These are phyloP conservation scores for Alternaria solani DNA, from an alignment of 2,329 filamentous ascomycete species.

Conservation along the genomic window DNA sequence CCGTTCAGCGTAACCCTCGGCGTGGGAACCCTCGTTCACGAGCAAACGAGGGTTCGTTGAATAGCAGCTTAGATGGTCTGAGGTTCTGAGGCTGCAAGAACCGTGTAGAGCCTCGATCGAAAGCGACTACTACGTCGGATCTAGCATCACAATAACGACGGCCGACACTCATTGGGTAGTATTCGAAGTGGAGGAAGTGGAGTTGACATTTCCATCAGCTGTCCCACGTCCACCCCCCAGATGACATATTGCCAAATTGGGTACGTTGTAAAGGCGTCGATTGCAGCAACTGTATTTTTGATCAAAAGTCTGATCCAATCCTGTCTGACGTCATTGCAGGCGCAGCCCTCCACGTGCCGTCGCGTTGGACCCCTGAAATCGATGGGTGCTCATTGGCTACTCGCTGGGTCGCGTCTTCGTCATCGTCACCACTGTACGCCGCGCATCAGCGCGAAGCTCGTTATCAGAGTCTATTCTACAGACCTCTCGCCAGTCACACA, in stretches of 20 bases:
- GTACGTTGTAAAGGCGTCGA: not conserved
- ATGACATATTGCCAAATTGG: not conserved
- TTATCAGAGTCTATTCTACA: not conserved
- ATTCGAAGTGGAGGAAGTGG: not conserved
- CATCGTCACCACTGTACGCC: not conserved
- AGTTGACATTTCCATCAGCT: not conserved
- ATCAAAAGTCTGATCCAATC: not conserved
- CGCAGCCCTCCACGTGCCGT: not conserved
- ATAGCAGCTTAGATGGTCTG: not conserved
- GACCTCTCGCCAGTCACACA: not conserved
- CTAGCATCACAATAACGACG: not conserved
- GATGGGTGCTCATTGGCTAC: not conserved
- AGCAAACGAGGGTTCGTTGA: not conserved
- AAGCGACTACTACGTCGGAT: not conserved
- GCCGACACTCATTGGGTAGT: not conserved
- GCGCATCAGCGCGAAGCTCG: not conserved
- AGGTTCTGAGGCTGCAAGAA: not conserved
- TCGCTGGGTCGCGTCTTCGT: not conserved
- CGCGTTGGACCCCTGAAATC: not conserved
- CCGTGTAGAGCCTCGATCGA: not conserved
- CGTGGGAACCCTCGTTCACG: not conserved
- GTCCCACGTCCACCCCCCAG: not conserved
- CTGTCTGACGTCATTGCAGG: not conserved
- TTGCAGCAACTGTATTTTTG: not conserved
- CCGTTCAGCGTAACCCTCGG: not conserved